phyloP scores from a whole-genome alignment of 305 asterid species.

The Fraxinus sp. region DNA sequence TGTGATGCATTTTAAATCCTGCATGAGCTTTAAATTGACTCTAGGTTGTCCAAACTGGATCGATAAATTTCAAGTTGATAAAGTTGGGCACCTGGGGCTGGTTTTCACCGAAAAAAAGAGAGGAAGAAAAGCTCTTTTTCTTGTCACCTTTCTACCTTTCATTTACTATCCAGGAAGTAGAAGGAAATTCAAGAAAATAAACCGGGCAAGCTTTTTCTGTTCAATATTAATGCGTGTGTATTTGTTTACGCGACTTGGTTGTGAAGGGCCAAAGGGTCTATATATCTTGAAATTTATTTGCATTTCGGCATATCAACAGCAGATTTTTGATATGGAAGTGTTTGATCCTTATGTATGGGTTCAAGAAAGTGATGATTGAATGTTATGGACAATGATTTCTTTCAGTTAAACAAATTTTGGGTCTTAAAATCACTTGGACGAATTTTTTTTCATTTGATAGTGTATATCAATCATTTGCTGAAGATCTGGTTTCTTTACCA shows the following conservation, averaged over 20 bases:
- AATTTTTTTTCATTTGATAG: too few relatives aligned
- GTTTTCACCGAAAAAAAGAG: neutral
- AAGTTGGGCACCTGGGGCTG: neutral
- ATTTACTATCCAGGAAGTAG: too few relatives aligned
- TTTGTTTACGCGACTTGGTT: neutral
- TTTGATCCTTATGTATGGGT: neutral
- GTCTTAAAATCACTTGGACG: too few relatives aligned
- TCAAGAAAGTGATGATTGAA: slow-evolving; percentile 13
- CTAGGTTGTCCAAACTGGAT: neutral
- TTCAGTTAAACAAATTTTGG: too few relatives aligned
- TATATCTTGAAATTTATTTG: neutral
- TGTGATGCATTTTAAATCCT: neutral
- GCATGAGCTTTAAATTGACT: neutral
- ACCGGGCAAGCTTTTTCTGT: neutral
- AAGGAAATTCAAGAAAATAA: too few relatives aligned
- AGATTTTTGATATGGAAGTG: neutral
- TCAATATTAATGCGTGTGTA: too few relatives aligned
- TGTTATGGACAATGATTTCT: neutral
- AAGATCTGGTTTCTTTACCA: neutral
- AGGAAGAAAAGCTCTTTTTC: neutral
- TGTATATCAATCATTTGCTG: too few relatives aligned
- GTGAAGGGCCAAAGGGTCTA: neutral
- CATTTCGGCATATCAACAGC: neutral
- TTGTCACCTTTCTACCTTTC: too few relatives aligned
- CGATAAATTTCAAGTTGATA: neutral